phyloP scores from a whole-genome alignment of 331 rosid species.

The Rosa hybrid region DNA sequence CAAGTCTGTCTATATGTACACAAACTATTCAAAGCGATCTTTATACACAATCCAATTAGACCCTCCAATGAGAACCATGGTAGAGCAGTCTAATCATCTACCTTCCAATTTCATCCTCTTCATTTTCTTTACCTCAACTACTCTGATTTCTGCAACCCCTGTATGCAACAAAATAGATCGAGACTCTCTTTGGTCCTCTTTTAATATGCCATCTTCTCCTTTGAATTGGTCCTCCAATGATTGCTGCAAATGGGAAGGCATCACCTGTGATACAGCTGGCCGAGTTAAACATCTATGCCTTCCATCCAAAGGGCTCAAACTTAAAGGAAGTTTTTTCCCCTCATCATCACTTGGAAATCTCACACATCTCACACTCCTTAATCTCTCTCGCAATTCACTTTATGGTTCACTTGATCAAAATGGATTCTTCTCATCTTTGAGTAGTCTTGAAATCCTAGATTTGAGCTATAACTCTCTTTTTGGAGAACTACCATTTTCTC shows the following conservation, averaged over 20 bases:
- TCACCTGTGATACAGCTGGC: not conserved
- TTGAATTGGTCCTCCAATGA: not conserved
- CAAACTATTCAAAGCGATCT: no score
- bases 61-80: no score
- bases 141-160: no score
- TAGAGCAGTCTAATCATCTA: no score
- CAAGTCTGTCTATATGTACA: no score
- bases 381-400: conserved; percentile 11
- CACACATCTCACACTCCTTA: not conserved
- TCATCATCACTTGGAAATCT: not conserved
- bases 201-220: not conserved
- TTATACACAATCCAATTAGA: no score
- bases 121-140: no score
- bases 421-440: not conserved
- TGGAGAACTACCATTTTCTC: not conserved
- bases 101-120: no score
- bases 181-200: no score
- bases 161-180: no score
- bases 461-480: not conserved
- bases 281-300: not conserved
- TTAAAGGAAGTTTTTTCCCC: not conserved
- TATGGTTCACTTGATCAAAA: not conserved
- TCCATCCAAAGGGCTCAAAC: not conserved
- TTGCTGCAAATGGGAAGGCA: not conserved
- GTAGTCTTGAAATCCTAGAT: conserved; percentile 3